Evolutionary conservation across 1,284 basidiomycete genomes (phyloP), one percentile per base, ranked within the genome.

Genomic region (Bjerkandera adusta): DNA sequence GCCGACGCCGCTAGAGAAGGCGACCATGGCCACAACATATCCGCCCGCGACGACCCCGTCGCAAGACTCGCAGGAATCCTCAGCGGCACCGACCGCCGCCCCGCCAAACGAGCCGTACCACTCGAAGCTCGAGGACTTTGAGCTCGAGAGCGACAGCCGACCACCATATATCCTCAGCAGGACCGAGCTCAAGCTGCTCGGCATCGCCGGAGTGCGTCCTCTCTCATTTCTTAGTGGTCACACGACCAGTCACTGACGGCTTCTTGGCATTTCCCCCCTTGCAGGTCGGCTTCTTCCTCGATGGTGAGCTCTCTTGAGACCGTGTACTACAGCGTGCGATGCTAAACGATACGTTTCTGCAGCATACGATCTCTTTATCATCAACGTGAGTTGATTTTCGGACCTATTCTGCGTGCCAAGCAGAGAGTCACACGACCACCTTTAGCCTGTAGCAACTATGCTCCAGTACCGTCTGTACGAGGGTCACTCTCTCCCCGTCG

Each of bases 351-450:
- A 34, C 11, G 8, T 12, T 39, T 6, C 26, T 27, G 12, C 51
- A 84, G 83, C 84, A 2, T 87, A 89, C 55, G 84, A 89, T 61
- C 68, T 89, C 12, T 89, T 89, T 66, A 81, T 89, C 51, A 88
- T 89, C 66, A 89, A 89, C 63, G 81, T 80, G 52, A 42, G 76
- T 57, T 3, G n/a, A n/a, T n/a, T n/a, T n/a, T 55, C 4, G 4
- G 20, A 25, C 18, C n/a, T 36, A 29, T 36, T 8, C n/a, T n/a
- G n/a, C n/a, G n/a, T 33, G 16, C 3, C 33, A n/a, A n/a, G n/a
- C n/a, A n/a, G n/a, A n/a, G n/a, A n/a, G 12, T 8, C 32, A 27
- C 38, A 30, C 34, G 34, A 26, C 20, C 24, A 22, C 25, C 16
- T 25, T 8, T 52, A 85, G 83, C 83, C 85, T 37, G 84, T 87